Evolutionary conservation across 805 yeast genomes (phyloP), one percentile per base, ranked within the genome.

Genomic region (Starmerella vitae): DNA sequence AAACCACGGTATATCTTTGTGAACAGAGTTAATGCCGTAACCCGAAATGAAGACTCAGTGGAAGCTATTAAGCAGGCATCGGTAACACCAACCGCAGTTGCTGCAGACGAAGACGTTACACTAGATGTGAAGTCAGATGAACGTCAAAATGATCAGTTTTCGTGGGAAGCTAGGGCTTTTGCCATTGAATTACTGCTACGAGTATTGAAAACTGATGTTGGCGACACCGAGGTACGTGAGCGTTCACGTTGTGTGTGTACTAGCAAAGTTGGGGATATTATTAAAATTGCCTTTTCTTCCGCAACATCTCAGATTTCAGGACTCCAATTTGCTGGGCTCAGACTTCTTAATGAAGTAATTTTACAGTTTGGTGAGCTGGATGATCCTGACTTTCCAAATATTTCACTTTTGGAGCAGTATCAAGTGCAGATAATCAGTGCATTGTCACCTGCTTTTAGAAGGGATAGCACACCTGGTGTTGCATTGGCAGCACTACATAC

Each of bases 351-450:
- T 39, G 70, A 71, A 33, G 65, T 81, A 2, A 63, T 91, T 22
- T 67, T 64, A 7, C 60, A 70, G 1, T 79, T 72, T 57, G 76
- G 84, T 0, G 66, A 67, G 20, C 58, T 74, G 35, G 69, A 64
- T 9, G 94, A 81, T 54, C 84, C 88, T 0, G 68, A 80, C 21
- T 78, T 76, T 49, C 78, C 82, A 0, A 74, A 76, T 3, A 70
- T 71, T 13, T 71, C 88, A 0, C 66, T 85, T 8, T 61, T 88
- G 31, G 94, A 82, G 48, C 96, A 86, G 58, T 94, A 81, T 52
- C 95, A 91, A 52, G 97, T 97, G 0, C 95, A 84, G 50, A 82
- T 91, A 8, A 77, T 82, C 8, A 78, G 94, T 42, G 93, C 97
- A 0, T 65, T 88, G 40, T 71, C 84, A 35, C 94, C 96, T 0